Evolutionary conservation across 345 rosid species (phyloP).

Genomic region (Syzygium aromaticum): DNA sequence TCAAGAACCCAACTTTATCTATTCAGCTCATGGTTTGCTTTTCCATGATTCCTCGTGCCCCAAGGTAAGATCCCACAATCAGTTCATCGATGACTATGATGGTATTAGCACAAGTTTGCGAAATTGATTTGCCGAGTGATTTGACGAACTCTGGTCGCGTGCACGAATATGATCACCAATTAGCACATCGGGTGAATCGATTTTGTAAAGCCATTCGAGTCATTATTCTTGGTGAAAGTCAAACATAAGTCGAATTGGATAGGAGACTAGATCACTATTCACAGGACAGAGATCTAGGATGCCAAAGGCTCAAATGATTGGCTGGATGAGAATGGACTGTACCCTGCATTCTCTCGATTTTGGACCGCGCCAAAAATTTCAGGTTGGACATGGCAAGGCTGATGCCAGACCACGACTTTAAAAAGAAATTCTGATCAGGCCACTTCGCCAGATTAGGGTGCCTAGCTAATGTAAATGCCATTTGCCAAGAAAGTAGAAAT

Average conservation of each 20-base stretch:
- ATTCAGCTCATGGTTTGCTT: neutral
- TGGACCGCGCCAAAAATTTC: neutral
- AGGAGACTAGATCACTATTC: neutral
- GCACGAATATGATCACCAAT: neutral
- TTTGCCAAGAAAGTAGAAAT: neutral
- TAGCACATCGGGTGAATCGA: neutral
- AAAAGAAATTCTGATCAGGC: neutral
- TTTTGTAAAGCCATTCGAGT: neutral
- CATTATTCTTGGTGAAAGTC: neutral
- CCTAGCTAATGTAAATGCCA: neutral
- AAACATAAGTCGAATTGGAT: neutral
- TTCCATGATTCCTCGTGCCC: accelerated
- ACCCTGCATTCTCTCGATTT: neutral
- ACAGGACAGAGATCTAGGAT: neutral
- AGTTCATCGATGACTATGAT: neutral
- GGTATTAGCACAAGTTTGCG: neutral
- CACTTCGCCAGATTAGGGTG: neutral
- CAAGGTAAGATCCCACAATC: neutral
- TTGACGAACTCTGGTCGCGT: accelerated
- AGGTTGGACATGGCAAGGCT: neutral
- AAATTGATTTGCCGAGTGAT: neutral
- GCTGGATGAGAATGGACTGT: neutral
- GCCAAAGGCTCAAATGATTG: neutral
- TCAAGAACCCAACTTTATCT: neutral
- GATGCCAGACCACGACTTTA: neutral